Conservation (phyloP, 176 grass and related monocot species). For the Typha latifolia region DNA sequence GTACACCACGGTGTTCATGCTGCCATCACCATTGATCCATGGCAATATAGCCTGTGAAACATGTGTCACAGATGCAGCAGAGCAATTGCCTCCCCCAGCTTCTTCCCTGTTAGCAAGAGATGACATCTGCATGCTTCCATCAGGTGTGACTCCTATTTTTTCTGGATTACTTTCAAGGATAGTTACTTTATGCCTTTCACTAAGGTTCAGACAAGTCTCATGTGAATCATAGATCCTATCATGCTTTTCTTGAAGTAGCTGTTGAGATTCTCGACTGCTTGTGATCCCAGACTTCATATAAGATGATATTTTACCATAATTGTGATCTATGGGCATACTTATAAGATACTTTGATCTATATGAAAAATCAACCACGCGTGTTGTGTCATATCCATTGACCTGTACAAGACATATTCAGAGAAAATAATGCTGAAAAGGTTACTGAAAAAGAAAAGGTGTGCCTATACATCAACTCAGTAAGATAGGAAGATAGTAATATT, state of each 20-base stretch:
- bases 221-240: constrained; percentile 18
- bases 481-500: neutral
- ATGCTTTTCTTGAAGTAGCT: constrained; percentile 27
- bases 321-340: constrained; percentile 27
- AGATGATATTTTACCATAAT: constrained; percentile 22
- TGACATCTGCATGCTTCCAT: no score
- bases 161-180: constrained; percentile 31
- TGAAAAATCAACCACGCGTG: constrained; percentile 57
- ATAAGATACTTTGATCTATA: constrained; percentile 84
- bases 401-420: constrained; percentile 26
- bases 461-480: neutral
- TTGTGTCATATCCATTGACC: constrained; percentile 81
- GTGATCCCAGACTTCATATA: constrained; percentile 13
- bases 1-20: constrained; percentile 52
- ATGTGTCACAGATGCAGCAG: constrained; percentile 22
- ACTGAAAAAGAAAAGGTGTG: neutral
- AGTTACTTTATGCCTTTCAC: constrained; percentile 72
- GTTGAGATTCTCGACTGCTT: constrained; percentile 23
- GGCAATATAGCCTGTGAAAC: constrained; percentile 66
- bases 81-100: constrained; percentile 16
- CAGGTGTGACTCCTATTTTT: no score
- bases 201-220: constrained; percentile 44
- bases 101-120: constrained; percentile 15
- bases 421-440: neutral
- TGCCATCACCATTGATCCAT: constrained; percentile 98